Percentiles rank a stretch among this genome's conserved stretches.
Conservation (phyloP, 2,329 filamentous ascomycete genomes). For the Aureobasidium uvarum region DNA sequence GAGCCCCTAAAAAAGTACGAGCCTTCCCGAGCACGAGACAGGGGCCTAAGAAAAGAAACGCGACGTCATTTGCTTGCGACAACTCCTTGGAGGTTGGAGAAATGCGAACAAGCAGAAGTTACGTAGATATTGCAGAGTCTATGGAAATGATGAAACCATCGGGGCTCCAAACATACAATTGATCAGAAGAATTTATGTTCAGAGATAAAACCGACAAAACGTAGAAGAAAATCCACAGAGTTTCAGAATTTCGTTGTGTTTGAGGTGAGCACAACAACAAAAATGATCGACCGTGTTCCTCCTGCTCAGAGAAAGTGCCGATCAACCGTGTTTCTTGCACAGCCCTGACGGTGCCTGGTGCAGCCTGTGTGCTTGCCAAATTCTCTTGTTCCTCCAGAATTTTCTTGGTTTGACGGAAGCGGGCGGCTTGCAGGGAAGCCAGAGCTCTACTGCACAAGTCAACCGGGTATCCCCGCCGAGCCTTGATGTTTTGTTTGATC, state of each 20-base stretch:
- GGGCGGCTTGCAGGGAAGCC: neutral
- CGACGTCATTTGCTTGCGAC: constrained; percentile 22
- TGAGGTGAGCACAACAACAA: neutral
- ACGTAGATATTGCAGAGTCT: neutral
- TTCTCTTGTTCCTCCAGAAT: neutral
- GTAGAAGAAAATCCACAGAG: neutral
- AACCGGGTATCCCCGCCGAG: constrained; percentile 20
- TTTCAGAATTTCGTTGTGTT: constrained; percentile 12
- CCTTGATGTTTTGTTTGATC: constrained; percentile 23
- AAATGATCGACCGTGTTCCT: constrained; percentile 15
- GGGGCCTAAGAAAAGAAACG: constrained; percentile 16
- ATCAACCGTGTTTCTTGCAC: constrained; percentile 18
- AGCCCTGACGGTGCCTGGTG: neutral
- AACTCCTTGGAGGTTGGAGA: constrained; percentile 3
- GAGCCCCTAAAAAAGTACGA: constrained; percentile 20
- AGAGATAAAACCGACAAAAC: neutral
- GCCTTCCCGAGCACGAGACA: constrained; percentile 17
- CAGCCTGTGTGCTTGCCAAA: constrained; percentile 2
- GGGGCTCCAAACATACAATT: neutral
- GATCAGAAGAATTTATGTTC: no score
- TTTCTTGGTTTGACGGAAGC: constrained; percentile 1
- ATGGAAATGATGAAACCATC: no score
- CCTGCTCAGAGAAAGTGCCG: neutral
- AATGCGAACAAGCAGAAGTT: neutral
- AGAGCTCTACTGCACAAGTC: constrained; percentile 13